Percentiles rank a stretch among this genome's conserved stretches.
Evolutionary conservation across 2,329 filamentous ascomycete genomes (phyloP).

Genomic region (Daldinia eschscholtzii): DNA sequence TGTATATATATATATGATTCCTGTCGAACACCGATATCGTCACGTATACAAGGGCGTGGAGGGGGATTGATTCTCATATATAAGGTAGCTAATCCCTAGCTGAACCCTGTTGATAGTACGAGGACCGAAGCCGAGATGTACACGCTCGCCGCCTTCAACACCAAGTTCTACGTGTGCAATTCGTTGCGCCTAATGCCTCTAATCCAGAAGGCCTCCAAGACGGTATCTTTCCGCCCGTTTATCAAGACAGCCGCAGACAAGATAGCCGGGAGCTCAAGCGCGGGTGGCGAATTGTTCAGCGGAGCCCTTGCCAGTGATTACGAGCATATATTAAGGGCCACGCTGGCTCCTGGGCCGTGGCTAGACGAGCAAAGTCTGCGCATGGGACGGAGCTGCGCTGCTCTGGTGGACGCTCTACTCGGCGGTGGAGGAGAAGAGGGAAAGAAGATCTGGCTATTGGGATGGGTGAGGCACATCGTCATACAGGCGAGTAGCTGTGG

Average conservation of each 20-base stretch:
- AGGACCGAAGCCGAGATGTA: not conserved
- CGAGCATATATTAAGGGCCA: not conserved
- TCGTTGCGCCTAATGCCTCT: not conserved
- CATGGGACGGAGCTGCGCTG: not conserved
- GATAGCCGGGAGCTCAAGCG: not conserved
- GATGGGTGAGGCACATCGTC: not conserved
- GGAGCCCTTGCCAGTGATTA: not conserved
- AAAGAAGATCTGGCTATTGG: not conserved
- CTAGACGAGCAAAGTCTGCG: constrained; percentile 1
- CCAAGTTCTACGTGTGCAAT: constrained; percentile 1
- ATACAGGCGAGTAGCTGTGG: not conserved
- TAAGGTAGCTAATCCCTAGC: too few species aligned
- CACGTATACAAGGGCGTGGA: not conserved
- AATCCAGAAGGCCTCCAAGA: not conserved
- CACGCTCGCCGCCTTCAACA: not conserved
- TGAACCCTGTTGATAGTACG: not conserved
- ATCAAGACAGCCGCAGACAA: not conserved
- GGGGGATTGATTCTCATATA: not conserved
- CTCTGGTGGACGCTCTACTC: not conserved
- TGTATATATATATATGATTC: too few species aligned
- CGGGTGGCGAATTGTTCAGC: not conserved
- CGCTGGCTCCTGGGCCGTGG: not conserved
- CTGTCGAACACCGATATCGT: too few species aligned
- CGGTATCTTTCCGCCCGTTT: not conserved
- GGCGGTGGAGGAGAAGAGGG: not conserved